Evolutionary conservation across 1,284 basidiomycete genomes (phyloP).

Genomic region (Boletus sp.): DNA sequence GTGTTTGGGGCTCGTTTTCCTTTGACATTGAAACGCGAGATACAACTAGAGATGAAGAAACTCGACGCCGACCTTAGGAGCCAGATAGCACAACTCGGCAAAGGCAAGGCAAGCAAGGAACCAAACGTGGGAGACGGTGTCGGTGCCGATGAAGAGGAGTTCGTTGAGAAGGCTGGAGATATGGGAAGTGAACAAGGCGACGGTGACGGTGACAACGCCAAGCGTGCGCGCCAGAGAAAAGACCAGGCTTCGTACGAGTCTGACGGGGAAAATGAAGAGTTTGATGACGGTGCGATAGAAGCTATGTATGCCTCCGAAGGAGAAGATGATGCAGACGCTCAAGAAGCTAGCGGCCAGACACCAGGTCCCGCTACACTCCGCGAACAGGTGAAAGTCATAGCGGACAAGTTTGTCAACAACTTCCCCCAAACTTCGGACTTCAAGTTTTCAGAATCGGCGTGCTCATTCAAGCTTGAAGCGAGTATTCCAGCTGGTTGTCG

Average conservation of each 20-base stretch:
- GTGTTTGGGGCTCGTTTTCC: constrained; percentile 80
- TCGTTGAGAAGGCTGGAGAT: constrained; percentile 35
- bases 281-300: constrained; percentile 63
- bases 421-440: constrained; percentile 67
- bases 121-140: constrained; percentile 46
- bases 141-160: constrained; percentile 36
- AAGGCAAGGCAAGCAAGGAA: constrained; percentile 59
- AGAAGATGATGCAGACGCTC: constrained; percentile 35
- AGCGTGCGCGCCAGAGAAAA: constrained; percentile 61
- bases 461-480: constrained; percentile 81
- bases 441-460: constrained; percentile 69
- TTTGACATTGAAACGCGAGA: constrained; percentile 81
- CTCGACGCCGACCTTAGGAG: constrained; percentile 77
- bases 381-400: constrained; percentile 43
- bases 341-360: constrained; percentile 35
- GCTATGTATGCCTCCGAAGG: constrained; percentile 57
- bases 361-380: constrained; percentile 36
- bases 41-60: constrained; percentile 83
- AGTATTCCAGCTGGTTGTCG: constrained; percentile 26
- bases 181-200: constrained; percentile 70
- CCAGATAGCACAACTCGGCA: constrained; percentile 81
- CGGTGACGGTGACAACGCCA: constrained; percentile 74
- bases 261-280: constrained; percentile 52
- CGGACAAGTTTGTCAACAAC: constrained; percentile 49
- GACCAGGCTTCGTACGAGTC: constrained; percentile 76